Base-by-base conservation (phyloP, 2,329 filamentous ascomycete species). In the Epichloe elymi region DNA sequence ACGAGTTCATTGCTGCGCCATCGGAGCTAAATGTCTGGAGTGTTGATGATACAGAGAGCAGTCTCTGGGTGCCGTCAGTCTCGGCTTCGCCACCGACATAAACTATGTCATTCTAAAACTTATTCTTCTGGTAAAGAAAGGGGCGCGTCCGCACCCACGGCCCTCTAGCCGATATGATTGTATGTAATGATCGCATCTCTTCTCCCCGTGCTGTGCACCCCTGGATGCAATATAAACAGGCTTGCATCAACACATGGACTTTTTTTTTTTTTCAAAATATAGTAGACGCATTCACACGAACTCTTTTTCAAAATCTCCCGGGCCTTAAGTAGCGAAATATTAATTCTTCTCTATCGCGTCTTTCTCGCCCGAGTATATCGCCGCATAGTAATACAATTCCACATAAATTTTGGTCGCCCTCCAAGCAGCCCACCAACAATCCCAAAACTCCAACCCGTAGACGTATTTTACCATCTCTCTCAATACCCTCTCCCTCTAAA, bases 1-100 rank as follows among this genome's bases (percentile, higher is more conserved):
- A 67, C 49, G 74, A 79, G 38, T 84, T 79, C 48, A 71, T 74
- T 15, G 65, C 72, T 54, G 73, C 79, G n/a, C 68, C 67, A 7
- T 60, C 64, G 14, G 68, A 70, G 48, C 58, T 60, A 43, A 70
- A 70, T 50, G 67, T 70, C 17, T 70, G 68, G 68, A 63, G 63
- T 53, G 60, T 70, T 59, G 60, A 71, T 57, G 62, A 74, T 43
- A 58, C 68, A 11, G 61, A 74, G 39, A 59, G 72, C 48, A 67
- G 74, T 65, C 60, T 78, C 56, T 70, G 75, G 77, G 67, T 59
- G 35, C 57, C 61, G 14, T 58, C 66, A 35, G 42, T 50, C n/a
- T 54, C 59, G 15, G 61, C 55, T 19, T 53, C 58, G 35, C 53
- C 47, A 4, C 40, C 8, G n/a, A 33, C 41, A n/a, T 52, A 3